Conservation (phyloP, 169 alveolate genomes). For the Plasmodium gallinaceum region DNA sequence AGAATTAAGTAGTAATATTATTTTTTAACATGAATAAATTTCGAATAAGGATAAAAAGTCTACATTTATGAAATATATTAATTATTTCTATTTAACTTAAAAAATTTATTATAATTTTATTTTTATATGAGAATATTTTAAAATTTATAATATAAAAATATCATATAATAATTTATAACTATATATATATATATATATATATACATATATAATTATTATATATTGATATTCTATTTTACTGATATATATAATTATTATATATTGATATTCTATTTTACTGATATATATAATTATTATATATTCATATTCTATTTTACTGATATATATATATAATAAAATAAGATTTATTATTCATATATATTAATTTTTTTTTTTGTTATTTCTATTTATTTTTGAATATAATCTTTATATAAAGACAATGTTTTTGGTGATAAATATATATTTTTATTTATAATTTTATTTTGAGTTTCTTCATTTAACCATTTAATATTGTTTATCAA, state of each 20-base stretch:
- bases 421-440: conserved; percentile 12
- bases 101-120: too few relatives aligned
- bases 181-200: neutral
- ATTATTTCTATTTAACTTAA: too few relatives aligned
- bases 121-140: too few relatives aligned
- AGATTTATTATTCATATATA: neutral
- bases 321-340: neutral
- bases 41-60: neutral
- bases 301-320: neutral
- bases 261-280: neutral
- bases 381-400: conserved; percentile 9
- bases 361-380: neutral
- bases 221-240: neutral
- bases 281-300: neutral
- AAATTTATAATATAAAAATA: neutral
- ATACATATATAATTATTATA: neutral
- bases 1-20: neutral
- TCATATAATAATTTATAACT: neutral
- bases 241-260: neutral
- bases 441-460: conserved; percentile 14
- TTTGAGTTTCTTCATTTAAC: conserved; percentile 6
- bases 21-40: neutral
- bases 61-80: too few relatives aligned
- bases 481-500: neutral
- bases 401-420: conserved; percentile 1